Evolutionary conservation across 257 asterid genomes (phyloP), one percentile per base, ranked within the genome.

Genomic region (Solanum verrucosum): DNA sequence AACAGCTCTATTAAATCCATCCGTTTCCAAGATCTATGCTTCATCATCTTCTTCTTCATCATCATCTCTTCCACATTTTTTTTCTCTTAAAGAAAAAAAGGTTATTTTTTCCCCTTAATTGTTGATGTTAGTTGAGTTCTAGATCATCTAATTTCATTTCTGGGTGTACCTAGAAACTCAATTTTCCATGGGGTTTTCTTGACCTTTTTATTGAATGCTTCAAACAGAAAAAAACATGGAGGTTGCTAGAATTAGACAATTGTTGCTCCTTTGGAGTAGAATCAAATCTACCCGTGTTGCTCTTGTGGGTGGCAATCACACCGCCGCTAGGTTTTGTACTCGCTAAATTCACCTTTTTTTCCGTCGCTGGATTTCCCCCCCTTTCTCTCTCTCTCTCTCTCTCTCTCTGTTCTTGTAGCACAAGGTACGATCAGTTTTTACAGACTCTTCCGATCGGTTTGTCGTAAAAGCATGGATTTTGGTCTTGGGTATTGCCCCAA

Each of bases 241-340:
- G 91, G n/a, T 95, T 60, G 92, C 90, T 40, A 92, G 98, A 84
- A 92, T 96, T 70, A 91, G 91, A 92, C 90, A 92, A 25, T 85
- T 96, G 88, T 44, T 95, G 91, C 90, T 91, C 87, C 97, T 95
- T 68, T 93, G 94, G 92, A 88, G 90, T 29, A 86, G 90, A 60
- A 82, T 84, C 25, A 91, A 91, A 93, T 91, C 65, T 83, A 90
- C 6, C 60, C 96, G 94, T 86, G 90, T 93, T 67, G 94, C 93
- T 90, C 96, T 96, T 86, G 93, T 94, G 92, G 98, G 98, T 92
- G 98, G 95, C 63, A 95, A 95, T 68, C 98, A 94, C 93, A 94
- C 98, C 88, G 97, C 98, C 72, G 87, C 98, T 85, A 91, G 98
- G 89, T 95, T 95, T 90, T 95, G 98, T 92, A 88, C 94, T 87